Evolutionary conservation across 2,329 filamentous ascomycete genomes (phyloP).

Genomic region (Diaporthe vexans): DNA sequence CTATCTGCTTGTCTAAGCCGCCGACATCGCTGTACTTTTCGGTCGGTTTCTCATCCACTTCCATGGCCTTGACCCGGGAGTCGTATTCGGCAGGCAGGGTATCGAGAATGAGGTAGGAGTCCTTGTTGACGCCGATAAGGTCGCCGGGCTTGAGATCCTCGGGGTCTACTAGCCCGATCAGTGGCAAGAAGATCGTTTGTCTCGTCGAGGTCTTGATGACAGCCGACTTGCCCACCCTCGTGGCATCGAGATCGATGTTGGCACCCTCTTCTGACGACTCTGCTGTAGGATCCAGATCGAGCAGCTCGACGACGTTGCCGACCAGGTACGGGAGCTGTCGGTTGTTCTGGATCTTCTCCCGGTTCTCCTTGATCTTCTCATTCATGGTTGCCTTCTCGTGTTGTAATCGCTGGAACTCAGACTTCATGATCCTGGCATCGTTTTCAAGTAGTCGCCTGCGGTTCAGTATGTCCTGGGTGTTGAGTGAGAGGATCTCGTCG

Average conservation of each 20-base stretch:
- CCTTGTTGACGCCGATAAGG: conserved; percentile 98
- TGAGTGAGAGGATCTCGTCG: conserved; percentile 91
- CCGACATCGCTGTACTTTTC: conserved; percentile 99
- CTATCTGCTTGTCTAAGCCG: conserved; percentile 98
- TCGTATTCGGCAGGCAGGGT: conserved; percentile 98
- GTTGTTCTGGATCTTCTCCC: conserved; percentile 99
- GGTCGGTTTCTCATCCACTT: conserved; percentile 99
- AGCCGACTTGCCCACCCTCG: conserved; percentile 95
- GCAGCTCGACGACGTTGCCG: conserved; percentile 96
- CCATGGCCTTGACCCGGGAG: conserved; percentile 99
- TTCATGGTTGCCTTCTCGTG: conserved; percentile 97
- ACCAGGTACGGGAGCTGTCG: conserved; percentile 99
- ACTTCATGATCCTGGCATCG: conserved; percentile 98
- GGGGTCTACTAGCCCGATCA: conserved; percentile 97
- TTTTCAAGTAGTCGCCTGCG: conserved; percentile 94
- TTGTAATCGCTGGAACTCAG: conserved; percentile 91
- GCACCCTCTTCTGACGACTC: conserved; percentile 98
- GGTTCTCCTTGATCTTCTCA: conserved; percentile 99
- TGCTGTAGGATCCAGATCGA: conserved; percentile 95
- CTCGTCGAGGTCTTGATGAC: conserved; percentile 99
- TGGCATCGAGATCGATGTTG: conserved; percentile 98
- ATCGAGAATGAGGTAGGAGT: conserved; percentile 97
- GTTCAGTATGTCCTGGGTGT: conserved; percentile 94
- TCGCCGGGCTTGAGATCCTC: conserved; percentile 95
- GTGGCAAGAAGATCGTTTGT: conserved; percentile 97